Percentiles rank a stretch among this genome's conserved stretches.
Evolutionary conservation across 305 asterid genomes (phyloP).

Genomic region (Fraxinus nigra): DNA sequence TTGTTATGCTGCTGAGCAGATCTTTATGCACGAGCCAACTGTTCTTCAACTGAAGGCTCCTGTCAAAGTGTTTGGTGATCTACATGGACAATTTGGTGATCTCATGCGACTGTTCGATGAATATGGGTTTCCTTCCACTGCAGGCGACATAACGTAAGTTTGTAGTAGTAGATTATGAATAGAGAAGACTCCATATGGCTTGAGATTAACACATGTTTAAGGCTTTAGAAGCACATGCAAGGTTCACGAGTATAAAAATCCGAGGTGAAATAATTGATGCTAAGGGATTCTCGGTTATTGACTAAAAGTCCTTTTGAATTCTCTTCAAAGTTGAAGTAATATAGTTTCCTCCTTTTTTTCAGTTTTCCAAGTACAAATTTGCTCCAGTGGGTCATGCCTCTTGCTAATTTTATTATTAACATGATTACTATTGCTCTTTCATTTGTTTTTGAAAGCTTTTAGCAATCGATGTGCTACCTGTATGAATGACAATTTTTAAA

Average conservation of each 20-base stretch:
- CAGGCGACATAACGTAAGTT: constrained; percentile 96
- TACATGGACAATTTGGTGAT: constrained; percentile 99
- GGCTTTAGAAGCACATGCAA: background rate
- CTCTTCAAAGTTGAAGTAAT: background rate
- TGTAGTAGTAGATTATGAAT: constrained; percentile 18
- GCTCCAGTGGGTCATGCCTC: background rate
- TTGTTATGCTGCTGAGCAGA: constrained; percentile 98
- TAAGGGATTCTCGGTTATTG: background rate
- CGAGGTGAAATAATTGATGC: background rate
- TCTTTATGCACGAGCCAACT: constrained; percentile 92
- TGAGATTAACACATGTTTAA: background rate
- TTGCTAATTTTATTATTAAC: background rate
- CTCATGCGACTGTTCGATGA: constrained; percentile 97
- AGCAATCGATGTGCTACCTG: background rate
- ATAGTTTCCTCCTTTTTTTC: background rate
- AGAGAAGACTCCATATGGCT: background rate
- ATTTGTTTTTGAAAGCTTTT: background rate
- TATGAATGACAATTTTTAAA: constrained; percentile 1
- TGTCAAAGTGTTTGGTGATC: constrained; percentile 96
- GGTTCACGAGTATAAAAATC: background rate
- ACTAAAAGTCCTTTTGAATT: background rate
- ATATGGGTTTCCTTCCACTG: constrained; percentile 99
- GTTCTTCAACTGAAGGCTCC: constrained; percentile 99
- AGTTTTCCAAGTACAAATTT: background rate
- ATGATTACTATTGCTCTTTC: background rate